Evolutionary conservation across 352 stramenopile species (phyloP).

Genomic region (Phytophthora multivora): DNA sequence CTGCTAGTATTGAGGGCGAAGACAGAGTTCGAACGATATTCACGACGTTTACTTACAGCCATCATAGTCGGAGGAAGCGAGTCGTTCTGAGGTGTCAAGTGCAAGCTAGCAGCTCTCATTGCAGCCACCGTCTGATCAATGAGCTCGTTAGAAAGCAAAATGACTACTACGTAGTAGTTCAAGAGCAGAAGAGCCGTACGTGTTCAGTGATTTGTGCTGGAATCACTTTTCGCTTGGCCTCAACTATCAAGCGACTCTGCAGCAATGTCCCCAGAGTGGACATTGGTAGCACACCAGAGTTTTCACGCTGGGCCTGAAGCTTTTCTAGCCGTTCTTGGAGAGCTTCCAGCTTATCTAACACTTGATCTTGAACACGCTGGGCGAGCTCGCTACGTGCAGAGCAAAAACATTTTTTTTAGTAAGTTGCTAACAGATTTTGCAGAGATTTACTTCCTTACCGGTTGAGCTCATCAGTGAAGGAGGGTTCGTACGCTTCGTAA

Average conservation of each 20-base stretch:
- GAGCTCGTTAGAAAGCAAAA: not conserved
- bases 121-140: conserved; percentile 43
- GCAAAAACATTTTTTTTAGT: not conserved
- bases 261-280: conserved; percentile 50
- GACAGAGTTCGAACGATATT: conserved; percentile 16
- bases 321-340: conserved; percentile 51
- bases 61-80: not conserved
- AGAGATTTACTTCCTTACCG: conserved; percentile 17
- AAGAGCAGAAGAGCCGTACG: conserved; percentile 23
- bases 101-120: conserved; percentile 42
- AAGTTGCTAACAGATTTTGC: not conserved
- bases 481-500: conserved; percentile 45
- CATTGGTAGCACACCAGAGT: conserved; percentile 47
- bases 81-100: conserved; percentile 17
- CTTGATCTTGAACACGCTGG: conserved; percentile 38
- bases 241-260: conserved; percentile 61
- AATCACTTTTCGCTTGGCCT: conserved; percentile 66
- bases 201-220: conserved; percentile 46
- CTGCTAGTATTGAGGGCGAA: not conserved
- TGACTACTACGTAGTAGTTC: not conserved
- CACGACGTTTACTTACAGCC: conserved; percentile 1
- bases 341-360: conserved; percentile 46
- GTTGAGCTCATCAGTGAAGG: conserved; percentile 58
- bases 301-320: conserved; percentile 47
- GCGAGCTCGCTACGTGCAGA: conserved; percentile 42